Base-by-base conservation (phyloP, 2,329 filamentous ascomycete species). In the Mycogone perniciosa region DNA sequence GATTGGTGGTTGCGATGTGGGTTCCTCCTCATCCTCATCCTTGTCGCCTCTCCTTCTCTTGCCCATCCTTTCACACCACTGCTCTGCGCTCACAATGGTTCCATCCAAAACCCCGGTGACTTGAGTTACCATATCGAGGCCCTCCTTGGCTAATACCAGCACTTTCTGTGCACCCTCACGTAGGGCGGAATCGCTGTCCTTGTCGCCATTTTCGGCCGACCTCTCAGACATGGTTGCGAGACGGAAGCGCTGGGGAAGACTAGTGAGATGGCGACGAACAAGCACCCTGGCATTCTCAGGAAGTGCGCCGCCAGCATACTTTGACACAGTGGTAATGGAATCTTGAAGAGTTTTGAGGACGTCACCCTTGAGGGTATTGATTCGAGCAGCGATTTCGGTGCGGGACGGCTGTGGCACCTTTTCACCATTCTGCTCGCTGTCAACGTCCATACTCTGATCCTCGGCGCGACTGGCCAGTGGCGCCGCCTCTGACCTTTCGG, bases 91-190 rank as follows among this genome's bases (percentile, higher is more conserved):
- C 50, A 88, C 80, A 48, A 97, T 86, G 0, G 93, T 97, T 48
- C 89, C 87, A 59, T 95, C 88, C 7, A 97, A 79, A 2, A 96
- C 88, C 5, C 85, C 83, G 38, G 85, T 93, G 45, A 99, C 89
- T 66, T 96, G 90, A 1, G 83, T 80, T 77, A 97, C 90, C 86
- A 97, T 96, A 59, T 96, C 90, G 10, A 97, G 75, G 0, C 91
- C 89, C 65, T 97, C 92, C 61, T 86, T 87, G 6, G 92, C 92
- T 46, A 97, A 81, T 1, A 93, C 82, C 9, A 97, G 72, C 50
- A 95, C 90, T 38, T 86, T 79, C 59, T 90, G 85, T 0, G 89
- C 90, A 46, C 76, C 76, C 29, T 84, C 77, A 20, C 66, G 63
- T 7, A 71, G 54, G 11, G 66, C 66, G 7, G 64, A 64, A 44